Conservation (phyloP, 1,139 yeast genomes). For the Zhuliangozyma blackwelliae region DNA sequence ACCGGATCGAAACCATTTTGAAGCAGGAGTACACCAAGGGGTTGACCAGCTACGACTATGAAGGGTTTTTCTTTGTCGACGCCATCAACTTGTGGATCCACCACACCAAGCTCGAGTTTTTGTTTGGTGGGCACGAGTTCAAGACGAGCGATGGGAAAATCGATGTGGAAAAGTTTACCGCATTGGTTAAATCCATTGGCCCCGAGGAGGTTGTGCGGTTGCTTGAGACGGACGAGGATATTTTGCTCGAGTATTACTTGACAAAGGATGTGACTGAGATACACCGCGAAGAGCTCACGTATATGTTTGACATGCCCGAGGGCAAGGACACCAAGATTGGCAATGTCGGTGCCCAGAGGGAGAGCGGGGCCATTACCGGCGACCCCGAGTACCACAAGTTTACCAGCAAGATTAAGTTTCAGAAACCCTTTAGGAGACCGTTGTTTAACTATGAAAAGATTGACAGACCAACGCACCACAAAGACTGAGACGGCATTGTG, state of each 20-base stretch:
- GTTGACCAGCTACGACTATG: conserved; percentile 15
- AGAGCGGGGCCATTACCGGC: conserved; percentile 9
- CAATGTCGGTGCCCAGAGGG: conserved; percentile 14
- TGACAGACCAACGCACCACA: conserved; percentile 18
- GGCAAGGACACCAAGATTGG: conserved; percentile 16
- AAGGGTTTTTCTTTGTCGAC: conserved; percentile 19
- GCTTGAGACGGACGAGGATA: conserved; percentile 21
- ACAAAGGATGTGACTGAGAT: conserved; percentile 25
- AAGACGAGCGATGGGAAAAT: conserved; percentile 10
- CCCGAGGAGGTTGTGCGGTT: conserved; percentile 16
- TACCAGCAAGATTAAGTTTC: conserved; percentile 15
- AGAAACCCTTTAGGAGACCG: conserved; percentile 20
- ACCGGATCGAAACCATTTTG: conserved; percentile 20
- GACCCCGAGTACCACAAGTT: conserved; percentile 16
- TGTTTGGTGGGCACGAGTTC: conserved; percentile 14
- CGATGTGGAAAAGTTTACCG: conserved; percentile 16
- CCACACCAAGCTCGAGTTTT: conserved; percentile 14
- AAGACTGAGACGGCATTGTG: conserved; percentile 2
- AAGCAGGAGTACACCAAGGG: conserved; percentile 25
- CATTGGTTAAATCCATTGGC: conserved; percentile 16
- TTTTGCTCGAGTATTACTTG: conserved; percentile 27
- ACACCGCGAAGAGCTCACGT: conserved; percentile 24
- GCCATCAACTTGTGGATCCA: conserved; percentile 26
- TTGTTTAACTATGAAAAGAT: conserved; percentile 21
- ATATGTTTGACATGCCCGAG: conserved; percentile 19